Evolutionary conservation across 208 protist species (phyloP), one percentile per base, ranked within the genome.

Genomic region (Crithidia fasciculata): DNA sequence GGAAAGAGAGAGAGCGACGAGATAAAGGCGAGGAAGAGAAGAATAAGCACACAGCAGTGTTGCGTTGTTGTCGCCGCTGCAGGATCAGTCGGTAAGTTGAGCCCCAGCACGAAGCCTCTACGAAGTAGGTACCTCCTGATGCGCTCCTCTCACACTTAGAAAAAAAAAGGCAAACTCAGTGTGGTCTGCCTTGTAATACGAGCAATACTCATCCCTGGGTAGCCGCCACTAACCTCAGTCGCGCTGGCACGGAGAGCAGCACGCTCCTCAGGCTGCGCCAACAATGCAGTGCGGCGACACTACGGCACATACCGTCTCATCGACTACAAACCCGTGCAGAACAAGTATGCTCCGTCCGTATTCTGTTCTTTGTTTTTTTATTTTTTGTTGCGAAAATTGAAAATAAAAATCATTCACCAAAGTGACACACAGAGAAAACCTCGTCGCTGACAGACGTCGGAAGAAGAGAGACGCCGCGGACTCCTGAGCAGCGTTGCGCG

Each of bases 1-100:
- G 7, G 54, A 58, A 41, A 28, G 40, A 28, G 3, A 5, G 0
- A 28, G 54, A 41, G 19, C 47, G 19, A 58, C 4, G 0, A 36
- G 19, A 58, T 41, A 58, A 59, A 16, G 58, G 44, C 4, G 58
- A 50, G 49, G 12, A 64, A 64, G 9, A 64, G 40, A 28, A 44
- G 55, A 37, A 19, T 28, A 37, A 37, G 55, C 0, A 37, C 18
- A 12, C 18, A 2, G 5, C 54, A 36, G 40, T 39, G 54, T 0
- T 28, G 28, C 0, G 28, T 28, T 28, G 28, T 1, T 28, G 28
- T 28, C 28, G 28, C 1, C 1, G 28, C 28, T 28, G 28, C 28
- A 28, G 0, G 28, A 28, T 28, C 28, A 28, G 28, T 28, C 28
- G 28, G 1, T 28, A 28, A 28, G 28, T 28, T 28, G 28, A 28